These are phyloP conservation scores for Esteya vermicola DNA, from an alignment of 2,329 filamentous ascomycete species.

Conservation along the genomic window DNA sequence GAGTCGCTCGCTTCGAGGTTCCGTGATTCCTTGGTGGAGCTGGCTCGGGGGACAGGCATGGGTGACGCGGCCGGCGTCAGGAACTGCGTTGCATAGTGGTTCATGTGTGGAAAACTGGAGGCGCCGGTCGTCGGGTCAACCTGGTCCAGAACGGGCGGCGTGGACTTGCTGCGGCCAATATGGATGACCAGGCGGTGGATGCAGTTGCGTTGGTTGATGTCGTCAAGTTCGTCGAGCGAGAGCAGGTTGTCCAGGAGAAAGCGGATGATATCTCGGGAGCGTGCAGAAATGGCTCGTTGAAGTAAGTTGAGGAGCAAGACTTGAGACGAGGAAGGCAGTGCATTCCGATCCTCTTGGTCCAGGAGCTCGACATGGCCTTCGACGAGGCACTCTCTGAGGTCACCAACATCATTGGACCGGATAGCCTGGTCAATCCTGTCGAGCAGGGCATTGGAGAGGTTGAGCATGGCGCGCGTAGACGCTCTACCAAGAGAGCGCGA, in stretches of 20 bases:
- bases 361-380: constrained; percentile 34
- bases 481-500: constrained; percentile 63
- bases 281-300: constrained; percentile 60
- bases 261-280: constrained; percentile 55
- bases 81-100: constrained; percentile 51
- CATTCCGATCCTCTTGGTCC: neutral
- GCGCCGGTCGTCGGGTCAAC: constrained; percentile 30
- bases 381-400: constrained; percentile 40
- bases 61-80: constrained; percentile 67
- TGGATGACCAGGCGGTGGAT: constrained; percentile 86
- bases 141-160: constrained; percentile 25
- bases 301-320: constrained; percentile 65
- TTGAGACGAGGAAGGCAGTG: constrained; percentile 24
- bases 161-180: constrained; percentile 61
- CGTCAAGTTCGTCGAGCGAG: constrained; percentile 70
- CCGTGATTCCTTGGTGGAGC: constrained; percentile 53
- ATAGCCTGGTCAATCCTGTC: constrained; percentile 62
- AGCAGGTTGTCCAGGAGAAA: constrained; percentile 54
- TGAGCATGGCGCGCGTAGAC: too few species aligned
- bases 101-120: constrained; percentile 27
- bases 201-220: constrained; percentile 88
- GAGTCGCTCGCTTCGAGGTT: constrained; percentile 57
- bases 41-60: constrained; percentile 42
- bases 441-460: constrained; percentile 46
- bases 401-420: constrained; percentile 47